These are phyloP conservation scores for Ilex paraguariensis DNA, from an alignment of 305 asterid genomes.

Conservation along the genomic window DNA sequence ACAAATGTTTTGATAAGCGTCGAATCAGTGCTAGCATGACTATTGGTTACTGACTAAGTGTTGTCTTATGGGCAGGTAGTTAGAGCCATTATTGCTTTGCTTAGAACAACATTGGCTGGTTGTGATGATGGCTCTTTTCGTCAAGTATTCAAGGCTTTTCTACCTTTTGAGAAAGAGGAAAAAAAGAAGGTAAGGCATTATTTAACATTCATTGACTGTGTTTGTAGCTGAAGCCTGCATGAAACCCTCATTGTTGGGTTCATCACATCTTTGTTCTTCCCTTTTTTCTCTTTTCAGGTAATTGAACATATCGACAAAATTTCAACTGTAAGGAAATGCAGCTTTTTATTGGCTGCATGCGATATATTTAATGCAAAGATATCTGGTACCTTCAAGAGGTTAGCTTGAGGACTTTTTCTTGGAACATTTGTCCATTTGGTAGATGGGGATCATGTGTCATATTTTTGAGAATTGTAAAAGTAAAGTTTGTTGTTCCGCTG, in stretches of 20 bases:
- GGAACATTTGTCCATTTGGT: background rate
- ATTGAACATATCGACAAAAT: constrained; percentile 86
- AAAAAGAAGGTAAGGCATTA: constrained; percentile 61
- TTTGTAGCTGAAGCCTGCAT: background rate
- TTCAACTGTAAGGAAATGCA: constrained; percentile 80
- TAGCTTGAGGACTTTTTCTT: constrained; percentile 18
- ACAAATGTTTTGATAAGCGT: too few relatives aligned
- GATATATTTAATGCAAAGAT: constrained; percentile 88
- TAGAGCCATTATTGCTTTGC: constrained; percentile 76
- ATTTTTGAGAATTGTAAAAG: constrained; percentile 11
- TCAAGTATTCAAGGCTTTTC: constrained; percentile 77
- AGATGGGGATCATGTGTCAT: background rate
- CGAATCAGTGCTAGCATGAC: background rate
- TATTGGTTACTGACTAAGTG: constrained; percentile 20
- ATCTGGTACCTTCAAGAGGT: constrained; percentile 96
- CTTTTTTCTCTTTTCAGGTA: constrained; percentile 44
- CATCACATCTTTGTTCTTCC: constrained; percentile 14
- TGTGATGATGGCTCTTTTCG: constrained; percentile 79
- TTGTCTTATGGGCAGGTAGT: constrained; percentile 52
- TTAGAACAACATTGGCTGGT: constrained; percentile 80
- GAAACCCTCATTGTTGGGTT: background rate
- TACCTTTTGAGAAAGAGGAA: constrained; percentile 83
- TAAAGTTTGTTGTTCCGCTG: constrained; percentile 5
- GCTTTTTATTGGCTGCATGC: constrained; percentile 79
- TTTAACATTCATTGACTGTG: constrained; percentile 9